Percentiles rank a stretch among this genome's conserved stretches.
Conservation (phyloP, 768 basidiomycete genomes). For the Russula sp. region DNA sequence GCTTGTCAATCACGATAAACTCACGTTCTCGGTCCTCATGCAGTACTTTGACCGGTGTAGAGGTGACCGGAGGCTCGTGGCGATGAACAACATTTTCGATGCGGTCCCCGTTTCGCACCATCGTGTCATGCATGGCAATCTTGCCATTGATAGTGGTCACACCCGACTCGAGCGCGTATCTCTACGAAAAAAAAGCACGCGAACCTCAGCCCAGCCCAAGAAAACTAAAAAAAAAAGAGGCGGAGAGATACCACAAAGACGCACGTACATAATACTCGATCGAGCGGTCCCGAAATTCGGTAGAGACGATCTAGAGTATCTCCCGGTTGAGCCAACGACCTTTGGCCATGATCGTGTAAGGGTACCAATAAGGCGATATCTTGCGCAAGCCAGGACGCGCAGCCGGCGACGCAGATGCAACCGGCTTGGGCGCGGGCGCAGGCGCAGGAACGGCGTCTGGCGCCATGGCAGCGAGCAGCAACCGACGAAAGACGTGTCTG, state of each 20-base stretch:
- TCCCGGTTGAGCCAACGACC: conserved; percentile 83
- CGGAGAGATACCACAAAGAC: neutral
- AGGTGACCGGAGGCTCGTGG: conserved; percentile 95
- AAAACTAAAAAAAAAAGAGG: neutral
- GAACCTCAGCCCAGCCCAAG: neutral
- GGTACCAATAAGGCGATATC: conserved; percentile 85
- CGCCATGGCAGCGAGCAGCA: conserved; percentile 23
- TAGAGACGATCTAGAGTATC: conserved; percentile 85
- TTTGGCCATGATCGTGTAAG: conserved; percentile 90
- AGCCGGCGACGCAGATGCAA: neutral
- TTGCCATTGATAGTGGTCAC: conserved; percentile 95
- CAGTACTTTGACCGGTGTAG: conserved; percentile 72
- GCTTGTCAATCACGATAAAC: conserved; percentile 93
- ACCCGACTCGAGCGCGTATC: conserved; percentile 78
- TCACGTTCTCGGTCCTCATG: conserved; percentile 69
- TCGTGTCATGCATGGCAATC: conserved; percentile 67
- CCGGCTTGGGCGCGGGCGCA: too few relatives aligned
- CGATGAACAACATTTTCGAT: conserved; percentile 94
- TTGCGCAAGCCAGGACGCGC: conserved; percentile 55
- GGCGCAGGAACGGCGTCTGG: conserved; percentile 17
- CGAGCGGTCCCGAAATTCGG: conserved; percentile 88
- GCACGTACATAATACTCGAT: conserved; percentile 90
- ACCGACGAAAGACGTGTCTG: conserved; percentile 25
- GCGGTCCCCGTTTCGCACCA: conserved; percentile 80
- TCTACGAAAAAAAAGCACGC: conserved; percentile 28